Evolutionary conservation across 2,329 filamentous ascomycete genomes (phyloP).

Genomic region (Nannizzia gypsea): DNA sequence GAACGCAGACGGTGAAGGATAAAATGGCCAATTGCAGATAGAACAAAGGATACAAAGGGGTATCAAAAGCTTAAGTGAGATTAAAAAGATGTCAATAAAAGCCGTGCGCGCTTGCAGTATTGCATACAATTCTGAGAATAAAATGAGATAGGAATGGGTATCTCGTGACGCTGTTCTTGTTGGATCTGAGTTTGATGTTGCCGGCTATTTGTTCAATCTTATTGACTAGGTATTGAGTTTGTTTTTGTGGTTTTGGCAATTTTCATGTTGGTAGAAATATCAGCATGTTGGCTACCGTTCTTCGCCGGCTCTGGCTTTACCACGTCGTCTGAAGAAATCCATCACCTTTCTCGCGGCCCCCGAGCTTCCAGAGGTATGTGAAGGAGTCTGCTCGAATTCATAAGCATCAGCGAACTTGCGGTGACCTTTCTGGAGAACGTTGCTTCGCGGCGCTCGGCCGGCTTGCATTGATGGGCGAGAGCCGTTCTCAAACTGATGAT

Average conservation of each 20-base stretch:
- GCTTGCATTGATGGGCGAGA: constrained; percentile 34
- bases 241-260: background rate
- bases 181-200: background rate
- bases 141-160: background rate
- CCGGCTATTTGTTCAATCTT: background rate
- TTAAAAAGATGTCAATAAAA: background rate
- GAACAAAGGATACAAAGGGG: background rate
- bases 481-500: constrained; percentile 24
- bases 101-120: background rate
- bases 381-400: constrained; percentile 51
- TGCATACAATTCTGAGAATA: background rate
- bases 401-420: constrained; percentile 80
- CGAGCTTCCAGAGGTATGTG: constrained; percentile 67
- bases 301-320: constrained; percentile 54
- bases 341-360: constrained; percentile 86
- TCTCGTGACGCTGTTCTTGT: background rate
- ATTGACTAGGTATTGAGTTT: background rate
- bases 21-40: background rate
- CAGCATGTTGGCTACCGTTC: constrained; percentile 21
- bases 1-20: background rate
- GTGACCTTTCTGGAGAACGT: constrained; percentile 71
- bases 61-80: background rate
- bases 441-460: constrained; percentile 29
- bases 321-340: constrained; percentile 91
- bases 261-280: background rate